These are phyloP conservation scores for Raphidocelis subcapitata DNA, from an alignment of 139 green algal species.

Conservation along the genomic window DNA sequence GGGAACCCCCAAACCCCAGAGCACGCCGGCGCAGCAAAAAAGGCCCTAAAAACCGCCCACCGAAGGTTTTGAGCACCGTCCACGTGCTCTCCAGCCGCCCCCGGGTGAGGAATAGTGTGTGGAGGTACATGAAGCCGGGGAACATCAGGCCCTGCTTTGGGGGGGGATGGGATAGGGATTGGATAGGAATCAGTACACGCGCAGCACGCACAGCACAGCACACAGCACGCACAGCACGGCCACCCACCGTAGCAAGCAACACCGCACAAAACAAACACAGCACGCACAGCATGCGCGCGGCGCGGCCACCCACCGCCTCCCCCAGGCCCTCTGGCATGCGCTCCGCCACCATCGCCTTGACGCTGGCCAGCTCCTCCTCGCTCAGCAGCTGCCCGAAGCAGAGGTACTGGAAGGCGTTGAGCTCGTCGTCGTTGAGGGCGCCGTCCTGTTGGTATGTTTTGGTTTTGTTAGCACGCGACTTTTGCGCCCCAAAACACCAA, in stretches of 20 bases:
- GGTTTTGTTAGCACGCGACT: not conserved
- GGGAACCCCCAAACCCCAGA: no score
- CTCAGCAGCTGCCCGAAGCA: slow-evolving; percentile 73
- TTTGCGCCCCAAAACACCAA: no score
- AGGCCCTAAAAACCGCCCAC: no score
- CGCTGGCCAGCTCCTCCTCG: slow-evolving; percentile 74
- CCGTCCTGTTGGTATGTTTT: slow-evolving; percentile 54
- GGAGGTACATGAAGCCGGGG: slow-evolving; percentile 83
- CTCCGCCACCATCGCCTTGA: slow-evolving; percentile 78
- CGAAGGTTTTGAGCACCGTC: slow-evolving; percentile 72
- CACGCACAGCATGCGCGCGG: no score
- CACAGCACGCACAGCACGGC: no score
- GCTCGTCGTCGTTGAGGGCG: slow-evolving; percentile 72
- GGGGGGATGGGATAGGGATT: no score
- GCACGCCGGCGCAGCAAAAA: no score
- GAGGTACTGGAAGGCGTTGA: slow-evolving; percentile 82
- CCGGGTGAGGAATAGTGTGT: slow-evolving; percentile 86
- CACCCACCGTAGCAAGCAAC: no score
- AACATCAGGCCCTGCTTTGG: slow-evolving; percentile 61
- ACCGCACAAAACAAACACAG: no score
- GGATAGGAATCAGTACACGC: no score
- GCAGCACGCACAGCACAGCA: no score
- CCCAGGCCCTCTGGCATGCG: slow-evolving; percentile 55
- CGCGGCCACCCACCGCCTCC: slow-evolving; percentile 1
- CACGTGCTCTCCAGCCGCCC: slow-evolving; percentile 85